These are phyloP conservation scores for Isatis tinctoria DNA, from an alignment of 345 rosid species.

Conservation along the genomic window DNA sequence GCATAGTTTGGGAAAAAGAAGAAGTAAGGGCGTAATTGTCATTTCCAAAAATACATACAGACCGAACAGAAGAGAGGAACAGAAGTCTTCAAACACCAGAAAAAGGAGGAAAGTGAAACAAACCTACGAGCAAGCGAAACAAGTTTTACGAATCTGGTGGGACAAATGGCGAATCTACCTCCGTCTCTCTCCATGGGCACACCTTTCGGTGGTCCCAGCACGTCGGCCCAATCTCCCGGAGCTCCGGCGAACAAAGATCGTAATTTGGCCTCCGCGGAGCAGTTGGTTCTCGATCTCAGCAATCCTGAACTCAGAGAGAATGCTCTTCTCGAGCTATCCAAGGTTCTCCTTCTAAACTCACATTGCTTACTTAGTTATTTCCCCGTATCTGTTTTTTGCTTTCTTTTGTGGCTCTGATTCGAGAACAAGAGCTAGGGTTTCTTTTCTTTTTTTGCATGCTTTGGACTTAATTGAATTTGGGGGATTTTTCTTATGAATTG, in stretches of 20 bases:
- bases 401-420: neutral
- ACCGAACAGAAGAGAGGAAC: neutral
- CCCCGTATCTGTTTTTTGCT: neutral
- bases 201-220: conserved; percentile 55
- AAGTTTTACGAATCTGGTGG: neutral
- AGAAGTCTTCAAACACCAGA: neutral
- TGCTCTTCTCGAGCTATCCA: conserved; percentile 72
- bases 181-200: conserved; percentile 63
- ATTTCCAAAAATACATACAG: neutral
- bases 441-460: neutral
- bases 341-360: conserved; percentile 34
- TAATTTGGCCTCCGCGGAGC: conserved; percentile 87
- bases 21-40: neutral
- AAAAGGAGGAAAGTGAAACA: neutral
- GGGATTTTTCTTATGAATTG: neutral
- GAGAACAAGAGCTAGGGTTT: conserved; percentile 19
- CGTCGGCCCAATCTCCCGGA: conserved; percentile 37
- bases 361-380: neutral
- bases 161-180: conserved; percentile 63
- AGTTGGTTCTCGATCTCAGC: conserved; percentile 87
- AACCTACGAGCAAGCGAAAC: neutral
- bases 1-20: neutral
- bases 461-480: neutral
- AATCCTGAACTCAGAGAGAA: conserved; percentile 92
- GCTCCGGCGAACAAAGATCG: conserved; percentile 71